phyloP scores from a whole-genome alignment of 164 flowering plant species.

The Sextonia rubra region DNA sequence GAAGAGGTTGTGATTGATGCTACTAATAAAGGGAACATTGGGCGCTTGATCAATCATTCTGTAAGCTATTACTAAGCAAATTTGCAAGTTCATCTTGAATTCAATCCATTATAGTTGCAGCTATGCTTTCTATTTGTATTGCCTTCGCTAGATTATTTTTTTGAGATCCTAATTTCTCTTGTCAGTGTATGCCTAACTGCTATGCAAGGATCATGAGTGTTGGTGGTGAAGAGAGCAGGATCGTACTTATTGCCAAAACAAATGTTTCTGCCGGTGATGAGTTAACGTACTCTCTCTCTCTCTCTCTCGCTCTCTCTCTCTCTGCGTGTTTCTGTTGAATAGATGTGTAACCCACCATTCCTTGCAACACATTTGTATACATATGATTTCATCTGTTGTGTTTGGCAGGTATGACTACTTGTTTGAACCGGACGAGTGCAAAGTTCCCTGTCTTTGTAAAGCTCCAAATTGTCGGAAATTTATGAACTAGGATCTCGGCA shows the following conservation, averaged over 20 bases:
- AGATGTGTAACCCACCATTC: no score
- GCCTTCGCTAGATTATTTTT: constrained; percentile 3
- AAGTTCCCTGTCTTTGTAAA: constrained; percentile 87
- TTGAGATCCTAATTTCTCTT: constrained; percentile 6
- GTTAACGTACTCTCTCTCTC: constrained; percentile 59
- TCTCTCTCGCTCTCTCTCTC: constrained; percentile 5
- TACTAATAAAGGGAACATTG: constrained; percentile 85
- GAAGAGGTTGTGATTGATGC: constrained; percentile 96
- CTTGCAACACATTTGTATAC: no score
- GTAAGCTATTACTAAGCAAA: constrained; percentile 38
- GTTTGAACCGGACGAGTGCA: constrained; percentile 81
- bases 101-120: not conserved
- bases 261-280: constrained; percentile 84
- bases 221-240: constrained; percentile 66
- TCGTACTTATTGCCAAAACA: constrained; percentile 88
- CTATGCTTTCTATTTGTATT: constrained; percentile 1
- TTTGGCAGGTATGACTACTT: constrained; percentile 79
- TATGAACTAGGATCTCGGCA: constrained; percentile 59
- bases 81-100: not conserved
- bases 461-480: constrained; percentile 77
- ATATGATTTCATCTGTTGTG: not conserved
- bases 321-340: not conserved
- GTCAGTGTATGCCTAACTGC: constrained; percentile 94
- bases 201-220: constrained; percentile 94
- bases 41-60: constrained; percentile 90